Evolutionary conservation across 2,329 filamentous ascomycete species (phyloP).

Genomic region (Paradendryphiella salina): DNA sequence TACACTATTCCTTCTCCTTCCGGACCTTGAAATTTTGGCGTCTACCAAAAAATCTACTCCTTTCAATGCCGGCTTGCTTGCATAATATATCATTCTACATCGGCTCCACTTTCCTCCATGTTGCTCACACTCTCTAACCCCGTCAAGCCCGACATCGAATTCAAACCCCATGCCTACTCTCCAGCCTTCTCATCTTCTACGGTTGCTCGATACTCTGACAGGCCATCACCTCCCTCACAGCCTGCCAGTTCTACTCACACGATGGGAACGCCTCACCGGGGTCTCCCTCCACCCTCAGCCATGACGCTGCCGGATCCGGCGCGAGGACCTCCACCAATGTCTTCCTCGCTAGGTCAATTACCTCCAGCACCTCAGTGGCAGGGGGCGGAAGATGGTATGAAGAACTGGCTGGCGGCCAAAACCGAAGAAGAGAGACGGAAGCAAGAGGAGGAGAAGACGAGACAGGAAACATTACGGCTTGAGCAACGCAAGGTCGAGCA

Average conservation of each 20-base stretch:
- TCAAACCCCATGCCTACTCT: constrained; percentile 56
- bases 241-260: constrained; percentile 48
- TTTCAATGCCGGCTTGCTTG: constrained; percentile 40
- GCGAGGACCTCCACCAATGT: constrained; percentile 44
- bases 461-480: constrained; percentile 54
- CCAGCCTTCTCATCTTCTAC: constrained; percentile 48
- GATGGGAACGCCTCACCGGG: constrained; percentile 58
- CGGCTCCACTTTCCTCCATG: constrained; percentile 45
- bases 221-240: constrained; percentile 47
- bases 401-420: constrained; percentile 56
- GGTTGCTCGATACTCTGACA: constrained; percentile 46
- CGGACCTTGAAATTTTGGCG: constrained; percentile 34
- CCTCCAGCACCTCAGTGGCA: constrained; percentile 56
- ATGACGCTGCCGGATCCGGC: constrained; percentile 57
- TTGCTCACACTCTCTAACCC: constrained; percentile 57
- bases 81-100: constrained; percentile 21
- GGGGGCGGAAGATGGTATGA: constrained; percentile 56
- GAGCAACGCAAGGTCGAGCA: constrained; percentile 59
- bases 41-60: constrained; percentile 32
- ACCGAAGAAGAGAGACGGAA: constrained; percentile 58
- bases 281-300: constrained; percentile 57
- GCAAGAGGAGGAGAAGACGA: constrained; percentile 59
- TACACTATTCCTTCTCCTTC: constrained; percentile 43
- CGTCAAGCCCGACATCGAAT: constrained; percentile 53
- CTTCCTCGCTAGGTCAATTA: constrained; percentile 47